Evolutionary conservation across 805 yeast species (phyloP), one percentile per base, ranked within the genome.

Genomic region (Nakazawaea wyomingensis): DNA sequence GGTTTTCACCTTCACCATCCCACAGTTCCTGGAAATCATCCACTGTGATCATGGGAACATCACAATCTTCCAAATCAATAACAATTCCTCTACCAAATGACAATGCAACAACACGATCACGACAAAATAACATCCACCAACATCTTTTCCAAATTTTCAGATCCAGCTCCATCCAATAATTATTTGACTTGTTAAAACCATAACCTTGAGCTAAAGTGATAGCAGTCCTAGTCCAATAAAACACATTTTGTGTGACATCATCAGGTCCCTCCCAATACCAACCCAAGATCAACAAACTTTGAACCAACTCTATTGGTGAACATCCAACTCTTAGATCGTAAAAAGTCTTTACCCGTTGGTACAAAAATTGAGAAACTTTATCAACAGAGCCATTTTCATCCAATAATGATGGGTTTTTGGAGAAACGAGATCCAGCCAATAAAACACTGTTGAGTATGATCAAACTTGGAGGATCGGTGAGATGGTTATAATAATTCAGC

Each of bases 121-220:
- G 79, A 46, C 78, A 75, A 57, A 80, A 82, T 17, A 86, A 61
- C 48, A 78, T 68, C 95, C 95, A 85, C 87, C 89, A 85, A 16
- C 80, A 65, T 30, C 85, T 66, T 47, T 80, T 68, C 76, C 82
- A 77, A 37, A 75, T 56, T 47, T 76, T 72, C 16, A 31, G n/a
- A 24, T 44, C 40, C 51, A 64, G 65, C 34, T 68, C 37, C 9
- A 28, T 11, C 16, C 21, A 13, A 13, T 28, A 28, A 7, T 29
- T 20, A 13, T 38, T 38, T n/a, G 28, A 31, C 39, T 44, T 68
- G 57, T 86, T 93, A 50, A 86, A 66, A 1, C 95, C 95, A 54
- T 78, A 72, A 10, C 85, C 84, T 55, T 83, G 89, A 2, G 90
- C 90, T 39, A 80, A 65, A 9, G 80, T 73, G 27, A 83, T 67